Base-by-base conservation (phyloP, 2,329 filamentous ascomycete genomes). In the Exophiala aquamarina region DNA sequence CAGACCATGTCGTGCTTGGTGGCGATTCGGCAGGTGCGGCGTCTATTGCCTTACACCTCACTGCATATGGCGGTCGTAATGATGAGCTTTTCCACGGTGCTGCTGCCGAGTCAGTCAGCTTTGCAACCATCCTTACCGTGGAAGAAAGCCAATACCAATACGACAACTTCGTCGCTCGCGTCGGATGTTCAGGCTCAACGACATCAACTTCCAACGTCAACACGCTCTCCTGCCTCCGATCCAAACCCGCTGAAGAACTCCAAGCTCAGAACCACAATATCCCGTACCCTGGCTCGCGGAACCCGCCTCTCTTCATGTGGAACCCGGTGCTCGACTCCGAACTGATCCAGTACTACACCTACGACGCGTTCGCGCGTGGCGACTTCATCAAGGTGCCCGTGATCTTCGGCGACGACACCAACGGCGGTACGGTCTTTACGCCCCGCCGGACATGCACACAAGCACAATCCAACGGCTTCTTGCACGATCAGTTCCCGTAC, bases 11-110 rank as follows among this genome's bases (percentile, higher is more conserved):
- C 8, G 80, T 84, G 0, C 68, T 89, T 0, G 83, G 81, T 13
- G 87, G 87, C 8, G 80, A 76, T 52, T 86, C 82, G 43, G 85
- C 86, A 2, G 86, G 86, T 3, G 86, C 75, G 5, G 67, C 69
- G 15, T 82, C 82, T 3, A 74, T 89, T n/a, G 77, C 73, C 20
- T 70, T 86, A 28, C 82, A 87, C 18, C 71, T 89, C 33, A 79
- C 73, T 1, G 74, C 77, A 0, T 73, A 77, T 47, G 71, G 69
- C 10, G 75, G 75, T 3, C 65, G 66, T 34, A 62, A 76, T 46
- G 69, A 74, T 23, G 58, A 65, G 2, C 65, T 81, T 1, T 81
- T 81, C 60, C 69, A 74, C 32, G 77, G 70, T n/a, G 71, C 73
- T 2, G 75, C 73, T 1, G 72, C 74, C 23, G 77, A 81, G 48